Evolutionary conservation across 371 early-diverging fungal genomes (phyloP), one percentile per base, ranked within the genome.

Genomic region (Homolaphlyctis polyrhiza): DNA sequence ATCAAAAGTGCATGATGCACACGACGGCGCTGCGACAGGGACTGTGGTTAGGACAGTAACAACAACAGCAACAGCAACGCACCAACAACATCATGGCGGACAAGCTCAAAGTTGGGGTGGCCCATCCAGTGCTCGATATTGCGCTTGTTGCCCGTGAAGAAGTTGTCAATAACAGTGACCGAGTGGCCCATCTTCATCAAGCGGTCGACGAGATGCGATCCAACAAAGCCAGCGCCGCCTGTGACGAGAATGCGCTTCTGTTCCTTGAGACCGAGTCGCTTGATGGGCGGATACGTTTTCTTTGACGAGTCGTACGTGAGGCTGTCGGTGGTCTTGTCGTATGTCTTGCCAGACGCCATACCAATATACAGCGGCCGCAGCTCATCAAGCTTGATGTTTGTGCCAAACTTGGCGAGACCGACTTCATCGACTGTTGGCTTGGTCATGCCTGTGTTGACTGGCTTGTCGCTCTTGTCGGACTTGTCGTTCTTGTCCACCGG

Each of bases 191-290:
- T 90, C 52, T 87, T 67, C 91, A 94, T 91, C 48, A 94, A 73
- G 30, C 91, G 77, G 66, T 92, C 92, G 0, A 92, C 92, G 5
- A 92, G 72, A 71, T 94, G 92, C 14, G 88, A 88, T 2, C 94
- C 94, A 0, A 94, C 91, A 77, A 92, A 94, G 2, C 94, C 94
- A 21, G 94, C 92, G 8, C 94, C 94, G 4, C 94, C 94, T 1
- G 93, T 94, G 21, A 94, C 92, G 34, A 94, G 79, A 33, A 92
- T 89, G 18, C 91, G 83, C 68, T 88, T 88, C 60, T 85, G 80
- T 47, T 89, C 85, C 14, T 59, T 34, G 16, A 33, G 28, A 18
- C 48, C 55, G 58, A 81, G 67, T 23, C 47, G 52, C 18, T 52
- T 28, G n/a, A 81, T 71, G 33, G 75, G 50, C 13, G 81, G 77